Base-by-base conservation (phyloP, 768 basidiomycete genomes). In the Leccinum variicolor region DNA sequence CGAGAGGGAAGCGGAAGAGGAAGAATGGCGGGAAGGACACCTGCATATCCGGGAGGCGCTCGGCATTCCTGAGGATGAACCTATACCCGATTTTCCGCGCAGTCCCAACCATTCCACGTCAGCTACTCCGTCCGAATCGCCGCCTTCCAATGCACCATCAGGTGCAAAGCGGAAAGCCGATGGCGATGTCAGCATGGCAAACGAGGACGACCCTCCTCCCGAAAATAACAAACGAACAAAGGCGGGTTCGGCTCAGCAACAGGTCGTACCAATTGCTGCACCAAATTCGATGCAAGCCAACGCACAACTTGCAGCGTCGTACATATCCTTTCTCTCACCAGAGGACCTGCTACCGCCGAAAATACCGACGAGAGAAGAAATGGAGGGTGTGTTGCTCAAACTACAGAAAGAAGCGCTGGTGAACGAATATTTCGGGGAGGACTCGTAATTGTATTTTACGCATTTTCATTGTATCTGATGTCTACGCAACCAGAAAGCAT, bases 321-420 rank as follows among this genome's bases (percentile, higher is more conserved):
- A 83, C 63, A 87, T 93, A 15, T 79, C 87, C 3, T 90, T 94
- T 74, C 76, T 95, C n/a, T 76, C 84, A 19, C 75, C 86, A 19
- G 86, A 88, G 60, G 79, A 86, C 57, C 79, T 96, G 9, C 67
- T 90, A 53, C 84, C 87, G 11, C 93, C 94, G 0, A 85, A 82
- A 63, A 71, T 95, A 73, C 90, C 91, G 1, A 84, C 83, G 1
- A 78, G 81, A 55, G 82, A 84, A 48, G 90, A 95, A 71, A 88
- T 92, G 89, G 92, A 92, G 68, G 70, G 73, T 21, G 82, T 90
- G 10, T 69, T 97, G 54, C 78, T 97, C 56, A 81, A 80, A 26
- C 75, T 94, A 60, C 80, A 89, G 68, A 95, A 96, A 75, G 82
- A 86, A 74, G 87, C 87, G 21, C 72, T 96, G 46, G 83, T 92